phyloP scores from a whole-genome alignment of 73 alveolate genomes.

The Blepharisma japonicum region DNA sequence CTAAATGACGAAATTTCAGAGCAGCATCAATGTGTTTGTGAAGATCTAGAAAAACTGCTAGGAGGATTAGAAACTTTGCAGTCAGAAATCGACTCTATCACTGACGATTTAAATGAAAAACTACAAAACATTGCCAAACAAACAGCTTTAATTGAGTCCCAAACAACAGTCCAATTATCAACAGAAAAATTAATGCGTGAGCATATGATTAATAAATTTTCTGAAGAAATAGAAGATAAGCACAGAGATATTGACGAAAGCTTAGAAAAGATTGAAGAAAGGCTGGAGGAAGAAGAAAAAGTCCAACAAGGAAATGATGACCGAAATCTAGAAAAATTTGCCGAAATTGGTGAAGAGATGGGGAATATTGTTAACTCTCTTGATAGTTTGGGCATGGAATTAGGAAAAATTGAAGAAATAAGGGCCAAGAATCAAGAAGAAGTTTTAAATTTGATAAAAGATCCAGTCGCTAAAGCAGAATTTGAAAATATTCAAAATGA shows the following conservation, averaged over 20 bases:
- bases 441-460: conserved; percentile 26
- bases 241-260: conserved; percentile 7
- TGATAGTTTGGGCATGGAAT: neutral
- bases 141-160: conserved; percentile 43
- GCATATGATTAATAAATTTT: conserved; percentile 36
- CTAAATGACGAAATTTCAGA: conserved; percentile 35
- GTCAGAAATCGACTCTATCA: conserved; percentile 32
- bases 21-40: conserved; percentile 41
- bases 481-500: conserved; percentile 28
- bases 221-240: conserved; percentile 22
- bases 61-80: conserved; percentile 38
- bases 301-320: conserved; percentile 23
- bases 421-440: conserved; percentile 34
- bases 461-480: conserved; percentile 27
- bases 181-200: conserved; percentile 52
- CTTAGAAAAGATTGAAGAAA: neutral
- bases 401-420: conserved; percentile 21
- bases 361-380: neutral
- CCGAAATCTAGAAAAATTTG: neutral
- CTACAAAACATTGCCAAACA: conserved; percentile 20
- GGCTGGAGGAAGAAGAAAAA: conserved; percentile 27
- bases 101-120: conserved; percentile 32
- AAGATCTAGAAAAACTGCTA: conserved; percentile 48
- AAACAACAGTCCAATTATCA: conserved; percentile 35
- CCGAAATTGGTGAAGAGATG: conserved; percentile 9